Base-by-base conservation (phyloP, 345 rosid genomes). In the Eucalyptus urophylla region DNA sequence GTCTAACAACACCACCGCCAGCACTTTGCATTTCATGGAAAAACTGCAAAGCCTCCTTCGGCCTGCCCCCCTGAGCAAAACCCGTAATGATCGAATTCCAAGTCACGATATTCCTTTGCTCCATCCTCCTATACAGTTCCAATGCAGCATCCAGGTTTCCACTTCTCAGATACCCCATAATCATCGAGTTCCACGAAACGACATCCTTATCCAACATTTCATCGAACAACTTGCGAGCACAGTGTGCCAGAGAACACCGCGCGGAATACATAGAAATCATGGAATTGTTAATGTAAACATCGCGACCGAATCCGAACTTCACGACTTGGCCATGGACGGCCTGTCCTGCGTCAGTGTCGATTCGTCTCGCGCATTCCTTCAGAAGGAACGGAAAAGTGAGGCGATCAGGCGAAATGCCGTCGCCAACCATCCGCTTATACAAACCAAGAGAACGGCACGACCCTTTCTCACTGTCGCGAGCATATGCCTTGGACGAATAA, bases 51-150 rank as follows among this genome's bases (percentile, higher is more conserved):
- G 95, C 94, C 88, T 93, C 93, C 90, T 91, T 94, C 31, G 94
- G 92, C 88, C 90, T 37, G 8, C 96, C 94, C 12, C 95, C 97
- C 86, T 92, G 96, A 53, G 93, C 92, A 88, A 95, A 90, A 56
- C 97, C 95, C 4, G 95, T 93, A 54, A 95, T 93, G 88, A 95
- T 92, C 31, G 95, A 93, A 89, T 95, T 95, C 96, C 95, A 95
- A 7, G 95, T 91, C 21, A 94, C 67, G 22, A 93, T 65, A 92
- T 92, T 94, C 88, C 90, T 91, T 49, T 56, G 81, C 81, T 92
- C 58, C 96, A 93, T 95, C 86, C 87, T 81, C 87, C 86, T 44
- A 88, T 92, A 95, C 76, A 94, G 90, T 33, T 87, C 89, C 88
- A 90, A 69, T 3, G 97, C 95, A 80, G 67, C 88, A 13, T 92